Evolutionary conservation across 306 rosid genomes (phyloP).

Genomic region (Glycine latifolia): DNA sequence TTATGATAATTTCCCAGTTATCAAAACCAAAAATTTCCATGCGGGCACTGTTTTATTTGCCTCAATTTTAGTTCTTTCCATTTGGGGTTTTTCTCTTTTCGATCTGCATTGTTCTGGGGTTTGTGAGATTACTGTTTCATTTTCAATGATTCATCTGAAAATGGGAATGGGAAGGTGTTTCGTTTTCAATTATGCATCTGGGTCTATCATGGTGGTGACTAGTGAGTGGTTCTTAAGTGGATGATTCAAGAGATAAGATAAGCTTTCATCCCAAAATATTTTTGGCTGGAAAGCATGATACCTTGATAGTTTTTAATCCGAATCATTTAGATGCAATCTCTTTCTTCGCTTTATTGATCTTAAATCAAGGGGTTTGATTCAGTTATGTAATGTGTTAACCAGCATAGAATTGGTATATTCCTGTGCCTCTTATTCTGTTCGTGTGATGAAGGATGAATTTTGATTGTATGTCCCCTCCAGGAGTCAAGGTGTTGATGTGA

Average conservation of each 20-base stretch:
- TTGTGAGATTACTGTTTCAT: slow-evolving; percentile 9
- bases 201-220: slow-evolving; percentile 2
- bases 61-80: not conserved
- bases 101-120: slow-evolving; percentile 34
- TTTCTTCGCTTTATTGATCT: not conserved
- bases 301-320: not conserved
- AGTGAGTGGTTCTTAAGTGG: not conserved
- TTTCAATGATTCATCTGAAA: not conserved
- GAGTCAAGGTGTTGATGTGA: not conserved
- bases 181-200: not conserved
- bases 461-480: not conserved
- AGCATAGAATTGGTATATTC: not conserved
- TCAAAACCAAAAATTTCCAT: not conserved
- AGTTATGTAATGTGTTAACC: not conserved
- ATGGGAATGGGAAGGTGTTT: not conserved
- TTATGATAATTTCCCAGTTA: not conserved
- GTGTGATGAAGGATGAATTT: not conserved
- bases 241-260: not conserved
- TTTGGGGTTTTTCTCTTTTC: not conserved
- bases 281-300: not conserved
- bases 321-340: not conserved
- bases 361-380: not conserved
- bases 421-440: not conserved
- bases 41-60: not conserved
- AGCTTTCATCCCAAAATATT: not conserved